Evolutionary conservation across 2,329 filamentous ascomycete genomes (phyloP), one percentile per base, ranked within the genome.

Genomic region (Neodidymelliopsis sp.): DNA sequence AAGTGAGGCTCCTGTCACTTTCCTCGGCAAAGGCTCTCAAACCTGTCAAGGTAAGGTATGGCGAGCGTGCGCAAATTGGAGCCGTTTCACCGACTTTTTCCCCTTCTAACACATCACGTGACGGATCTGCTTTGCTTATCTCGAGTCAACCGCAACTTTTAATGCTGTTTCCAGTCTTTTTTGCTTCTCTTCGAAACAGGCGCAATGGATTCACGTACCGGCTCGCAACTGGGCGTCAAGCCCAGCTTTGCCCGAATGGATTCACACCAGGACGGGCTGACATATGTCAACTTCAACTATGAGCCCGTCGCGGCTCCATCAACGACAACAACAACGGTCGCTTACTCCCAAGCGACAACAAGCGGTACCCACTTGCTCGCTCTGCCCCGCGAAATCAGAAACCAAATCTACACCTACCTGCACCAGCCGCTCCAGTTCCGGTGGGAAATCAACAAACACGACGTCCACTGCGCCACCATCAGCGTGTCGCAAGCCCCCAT

Each of bases 41-140:
- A n/a, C n/a, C 47, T 44, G 24, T 11, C 20, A 18, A 30, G 24
- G 40, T 50, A 50, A 45, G 22, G 47, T 45, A 50, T 45, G 24
- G 47, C 40, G 47, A 50, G 47, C 40, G 40, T 45, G 47, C n/a
- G 40, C 36, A 50, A 45, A 45, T 50, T n/a, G n/a, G 35, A 49
- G 29, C 19, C 23, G 47, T 41, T 45, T 50, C 47, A 50, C 40
- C 47, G 47, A 29, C 47, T 27, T 9, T n/a, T 31, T 30, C 19
- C 20, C 16, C 16, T 45, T 45, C 41, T 18, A 24, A 31, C 4
- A 8, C n/a, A n/a, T 36, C 47, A 50, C 47, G 41, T 50, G 47
- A 45, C 30, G 2, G 7, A 2, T 7, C 6, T 16, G 24, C 16
- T n/a, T n/a, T 27, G 15, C 45, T 50, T 45, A 50, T 50, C 36